A percentile compares a stretch with the other conserved stretches of the same genome.
phyloP scores from a whole-genome alignment of 2,329 filamentous ascomycete species.

The Sphaerulina musiva region DNA sequence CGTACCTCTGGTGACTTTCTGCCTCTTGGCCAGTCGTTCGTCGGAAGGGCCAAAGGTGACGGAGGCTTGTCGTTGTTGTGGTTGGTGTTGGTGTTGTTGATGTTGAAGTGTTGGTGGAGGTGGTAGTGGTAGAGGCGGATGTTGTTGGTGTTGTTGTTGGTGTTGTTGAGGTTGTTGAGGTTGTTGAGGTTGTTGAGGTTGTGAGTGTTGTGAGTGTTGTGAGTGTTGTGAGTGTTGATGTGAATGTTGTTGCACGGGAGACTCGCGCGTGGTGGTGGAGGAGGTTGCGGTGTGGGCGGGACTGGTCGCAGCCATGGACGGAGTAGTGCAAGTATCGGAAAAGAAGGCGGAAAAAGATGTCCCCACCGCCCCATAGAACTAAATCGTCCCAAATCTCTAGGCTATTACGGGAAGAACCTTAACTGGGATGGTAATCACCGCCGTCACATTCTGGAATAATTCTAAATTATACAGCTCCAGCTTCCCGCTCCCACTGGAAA shows the following conservation, averaged over 20 bases:
- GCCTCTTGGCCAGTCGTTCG: conserved; percentile 15
- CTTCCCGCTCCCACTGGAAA: no score
- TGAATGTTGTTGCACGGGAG: background rate
- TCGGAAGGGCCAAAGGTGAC: background rate
- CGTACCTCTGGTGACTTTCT: conserved; percentile 25
- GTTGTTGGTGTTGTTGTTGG: no score
- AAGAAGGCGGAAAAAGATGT: background rate
- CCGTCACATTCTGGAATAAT: no score
- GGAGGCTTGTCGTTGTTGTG: background rate
- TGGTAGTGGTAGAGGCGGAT: background rate
- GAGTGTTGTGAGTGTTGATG: background rate
- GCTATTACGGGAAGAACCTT: background rate
- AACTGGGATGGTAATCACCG: background rate
- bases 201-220: background rate
- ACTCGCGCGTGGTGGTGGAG: background rate
- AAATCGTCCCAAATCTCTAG: no score
- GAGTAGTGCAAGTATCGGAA: background rate
- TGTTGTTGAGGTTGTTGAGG: no score
- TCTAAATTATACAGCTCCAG: background rate
- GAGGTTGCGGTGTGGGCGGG: background rate
- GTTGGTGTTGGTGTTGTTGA: background rate
- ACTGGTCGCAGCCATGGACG: conserved; percentile 2
- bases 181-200: background rate
- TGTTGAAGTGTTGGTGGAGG: background rate
- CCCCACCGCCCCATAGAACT: no score